A percentile compares a stretch with the other conserved stretches of the same genome.
Conservation (phyloP, 495 filamentous ascomycete species). For the Aspergillus egyptiacus region DNA sequence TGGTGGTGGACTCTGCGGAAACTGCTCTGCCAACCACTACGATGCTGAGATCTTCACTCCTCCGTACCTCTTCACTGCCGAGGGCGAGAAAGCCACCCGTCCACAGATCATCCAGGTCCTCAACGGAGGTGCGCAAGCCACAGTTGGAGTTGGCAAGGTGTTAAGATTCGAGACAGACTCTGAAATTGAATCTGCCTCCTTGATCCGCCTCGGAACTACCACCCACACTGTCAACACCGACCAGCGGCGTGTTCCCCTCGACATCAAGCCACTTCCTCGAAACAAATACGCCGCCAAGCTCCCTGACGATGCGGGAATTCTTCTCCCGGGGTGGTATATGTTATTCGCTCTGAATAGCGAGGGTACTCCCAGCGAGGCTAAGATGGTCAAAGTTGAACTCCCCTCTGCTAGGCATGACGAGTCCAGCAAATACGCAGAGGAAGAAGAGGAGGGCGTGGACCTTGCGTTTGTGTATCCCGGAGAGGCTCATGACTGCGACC, state of each 20-base stretch:
- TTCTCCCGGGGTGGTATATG: constrained; percentile 53
- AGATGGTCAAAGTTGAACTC: constrained; percentile 19
- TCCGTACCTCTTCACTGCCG: constrained; percentile 44
- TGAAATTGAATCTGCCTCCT: constrained; percentile 16
- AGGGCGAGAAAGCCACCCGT: constrained; percentile 36
- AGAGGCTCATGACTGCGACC: too few species aligned
- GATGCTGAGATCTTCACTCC: constrained; percentile 55
- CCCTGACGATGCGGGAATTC: constrained; percentile 45
- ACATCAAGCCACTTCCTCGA: neutral
- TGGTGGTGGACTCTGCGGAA: constrained; percentile 52
- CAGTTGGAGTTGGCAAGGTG: too few species aligned
- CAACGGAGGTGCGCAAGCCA: neutral
- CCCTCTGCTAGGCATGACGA: too few species aligned
- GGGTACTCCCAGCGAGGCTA: constrained; percentile 46
- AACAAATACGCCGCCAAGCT: constrained; percentile 26
- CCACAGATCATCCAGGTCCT: constrained; percentile 31
- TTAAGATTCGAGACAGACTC: too few species aligned
- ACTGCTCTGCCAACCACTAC: constrained; percentile 50
- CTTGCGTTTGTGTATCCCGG: too few species aligned
- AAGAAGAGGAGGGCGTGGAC: too few species aligned
- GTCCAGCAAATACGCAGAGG: too few species aligned
- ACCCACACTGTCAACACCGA: constrained; percentile 58
- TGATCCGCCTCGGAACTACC: constrained; percentile 43
- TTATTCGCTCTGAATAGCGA: constrained; percentile 45
- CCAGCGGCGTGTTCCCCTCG: constrained; percentile 47